These are phyloP conservation scores for Elymus sibiricus DNA, from an alignment of 176 grass and related monocot genomes.

Conservation along the genomic window DNA sequence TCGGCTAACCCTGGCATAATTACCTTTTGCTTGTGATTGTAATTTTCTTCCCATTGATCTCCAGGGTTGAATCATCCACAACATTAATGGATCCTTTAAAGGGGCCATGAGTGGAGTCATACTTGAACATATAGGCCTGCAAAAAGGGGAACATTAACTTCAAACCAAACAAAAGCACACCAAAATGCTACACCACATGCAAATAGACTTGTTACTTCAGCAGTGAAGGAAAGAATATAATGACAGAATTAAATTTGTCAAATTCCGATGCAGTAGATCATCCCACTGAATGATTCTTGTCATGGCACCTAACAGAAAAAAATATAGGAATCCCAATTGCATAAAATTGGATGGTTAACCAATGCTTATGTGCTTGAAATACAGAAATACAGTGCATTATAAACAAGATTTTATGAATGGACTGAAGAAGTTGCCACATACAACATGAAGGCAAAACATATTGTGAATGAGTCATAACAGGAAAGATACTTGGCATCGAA, in stretches of 20 bases:
- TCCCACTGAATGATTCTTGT: not conserved
- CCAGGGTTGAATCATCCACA: slow-evolving; percentile 69
- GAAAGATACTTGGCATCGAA: slow-evolving; percentile 1
- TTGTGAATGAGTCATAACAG: not conserved
- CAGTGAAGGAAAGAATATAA: not conserved
- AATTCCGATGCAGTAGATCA: not conserved
- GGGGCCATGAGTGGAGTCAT: slow-evolving; percentile 86
- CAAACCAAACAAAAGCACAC: not conserved
- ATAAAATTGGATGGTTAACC: not conserved
- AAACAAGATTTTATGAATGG: not conserved
- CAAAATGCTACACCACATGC: not conserved
- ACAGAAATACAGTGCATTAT: not conserved
- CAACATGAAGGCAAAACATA: not conserved
- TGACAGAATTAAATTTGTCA: not conserved
- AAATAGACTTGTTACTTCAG: not conserved
- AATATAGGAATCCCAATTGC: not conserved
- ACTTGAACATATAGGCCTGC: slow-evolving; percentile 99
- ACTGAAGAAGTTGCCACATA: not conserved
- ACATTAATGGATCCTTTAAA: slow-evolving; percentile 88
- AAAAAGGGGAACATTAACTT: slow-evolving; percentile 21
- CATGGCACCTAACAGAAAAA: not conserved
- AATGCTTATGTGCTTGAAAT: not conserved
- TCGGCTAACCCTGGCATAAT: slow-evolving; percentile 13
- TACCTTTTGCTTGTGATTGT: slow-evolving; percentile 91
- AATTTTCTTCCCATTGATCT: slow-evolving; percentile 92